phyloP scores from a whole-genome alignment of 805 yeast genomes.

The Maudiozyma barnettii region DNA sequence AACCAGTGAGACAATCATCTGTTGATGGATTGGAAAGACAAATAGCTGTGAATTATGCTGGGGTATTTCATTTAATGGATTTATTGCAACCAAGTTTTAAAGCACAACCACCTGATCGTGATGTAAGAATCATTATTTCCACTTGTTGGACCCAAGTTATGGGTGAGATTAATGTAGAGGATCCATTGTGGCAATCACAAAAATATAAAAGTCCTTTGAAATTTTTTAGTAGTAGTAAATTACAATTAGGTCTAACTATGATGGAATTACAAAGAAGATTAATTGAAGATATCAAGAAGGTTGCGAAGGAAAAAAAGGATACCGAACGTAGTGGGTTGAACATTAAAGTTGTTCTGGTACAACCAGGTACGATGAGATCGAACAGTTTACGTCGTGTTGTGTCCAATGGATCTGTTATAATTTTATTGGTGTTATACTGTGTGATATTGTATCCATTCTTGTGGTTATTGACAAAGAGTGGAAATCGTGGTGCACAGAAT shows the following conservation, averaged over 20 bases:
- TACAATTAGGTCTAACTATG: slow-evolving; percentile 67
- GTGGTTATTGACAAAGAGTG: slow-evolving; percentile 71
- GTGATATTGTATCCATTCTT: slow-evolving; percentile 67
- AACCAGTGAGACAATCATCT: slow-evolving; percentile 49
- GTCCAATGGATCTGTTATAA: slow-evolving; percentile 63
- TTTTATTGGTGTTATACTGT: slow-evolving; percentile 47
- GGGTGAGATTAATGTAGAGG: slow-evolving; percentile 54
- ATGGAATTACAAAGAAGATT: slow-evolving; percentile 65
- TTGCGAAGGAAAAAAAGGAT: slow-evolving; percentile 29
- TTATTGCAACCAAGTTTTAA: slow-evolving; percentile 74
- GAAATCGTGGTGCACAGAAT: slow-evolving; percentile 73
- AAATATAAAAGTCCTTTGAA: slow-evolving; percentile 62
- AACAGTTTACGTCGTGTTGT: slow-evolving; percentile 73
- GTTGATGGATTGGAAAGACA: slow-evolving; percentile 82
- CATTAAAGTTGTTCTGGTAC: slow-evolving; percentile 62
- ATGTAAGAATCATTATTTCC: slow-evolving; percentile 72
- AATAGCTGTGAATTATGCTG: slow-evolving; percentile 71
- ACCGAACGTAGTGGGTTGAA: slow-evolving; percentile 39
- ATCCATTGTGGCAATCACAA: slow-evolving; percentile 51
- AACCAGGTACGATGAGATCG: slow-evolving; percentile 89
- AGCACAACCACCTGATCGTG: slow-evolving; percentile 91
- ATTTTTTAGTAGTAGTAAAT: slow-evolving; percentile 73
- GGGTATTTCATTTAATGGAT: slow-evolving; percentile 72
- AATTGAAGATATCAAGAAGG: slow-evolving; percentile 51
- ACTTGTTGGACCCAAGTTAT: slow-evolving; percentile 71